Base-by-base conservation (phyloP, 768 basidiomycete genomes). In the Lactarius sp. region DNA sequence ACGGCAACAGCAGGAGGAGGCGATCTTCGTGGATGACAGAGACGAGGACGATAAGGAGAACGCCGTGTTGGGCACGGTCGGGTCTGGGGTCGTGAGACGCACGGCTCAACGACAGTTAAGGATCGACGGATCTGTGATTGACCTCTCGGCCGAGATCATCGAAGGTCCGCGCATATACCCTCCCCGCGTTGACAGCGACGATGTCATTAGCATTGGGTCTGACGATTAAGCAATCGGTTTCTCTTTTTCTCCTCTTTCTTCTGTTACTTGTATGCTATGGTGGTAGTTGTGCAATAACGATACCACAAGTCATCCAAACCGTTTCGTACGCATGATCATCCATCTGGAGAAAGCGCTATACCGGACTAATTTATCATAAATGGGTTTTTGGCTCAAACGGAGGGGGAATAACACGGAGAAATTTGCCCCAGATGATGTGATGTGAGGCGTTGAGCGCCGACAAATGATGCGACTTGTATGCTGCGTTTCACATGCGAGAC, bases 31-130 rank as follows among this genome's bases (percentile, higher is more conserved):
- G 53, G 76, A 79, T 44, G 81, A 81, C 22, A 20, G n/a, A 20
- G 76, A 74, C 1, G 83, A 81, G 12, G 76, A 78, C 16, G 82
- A 86, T 68, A 86, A 87, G 71, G 87, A 88, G 73, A 88, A 88
- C 69, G 72, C 79, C 69, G 72, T 79, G 42, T 81, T 80, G 5
- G 77, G 79, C 4, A 76, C 80, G 10, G 78, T 79, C 2, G 76
- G 80, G 7, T 78, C 77, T n/a, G 71, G 84, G 52, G 79, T 80
- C 73, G 79, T 84, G 14, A 76, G 81, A 58, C 71, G 75, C 67
- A 75, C 81, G 41, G 71, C 76, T 13, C 74, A 71, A 37, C 69
- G 66, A 62, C 64, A 54, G 20, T 3, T 54, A 14, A 55, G 33
- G 16, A 51, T 47, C 6, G 62, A 41, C 9, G 69, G 66, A 31